Percentiles rank a stretch among this genome's conserved stretches.
phyloP scores from a whole-genome alignment of 176 grass and related monocot species.

The Poa annua region DNA sequence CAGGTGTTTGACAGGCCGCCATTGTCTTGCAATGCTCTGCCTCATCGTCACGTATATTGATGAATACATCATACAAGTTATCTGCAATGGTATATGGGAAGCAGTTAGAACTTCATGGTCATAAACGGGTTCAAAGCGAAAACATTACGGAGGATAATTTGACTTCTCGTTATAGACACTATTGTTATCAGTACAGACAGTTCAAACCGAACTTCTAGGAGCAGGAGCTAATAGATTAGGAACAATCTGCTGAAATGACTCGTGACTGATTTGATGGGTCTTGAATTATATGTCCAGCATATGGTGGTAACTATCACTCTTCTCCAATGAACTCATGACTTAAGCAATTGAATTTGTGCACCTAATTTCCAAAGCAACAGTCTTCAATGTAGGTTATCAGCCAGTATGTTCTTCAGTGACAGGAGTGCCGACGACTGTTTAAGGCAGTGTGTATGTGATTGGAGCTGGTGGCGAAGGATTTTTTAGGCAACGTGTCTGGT shows the following conservation, averaged over 20 bases:
- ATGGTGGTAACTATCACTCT: too few relatives aligned
- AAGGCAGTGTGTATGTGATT: too few relatives aligned
- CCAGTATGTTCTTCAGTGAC: too few relatives aligned
- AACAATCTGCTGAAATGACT: conserved; percentile 19
- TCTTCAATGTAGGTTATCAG: too few relatives aligned
- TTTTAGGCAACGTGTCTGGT: too few relatives aligned
- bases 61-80: conserved; percentile 85
- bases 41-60: conserved; percentile 87
- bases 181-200: not conserved
- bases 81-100: conserved; percentile 48
- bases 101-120: conserved; percentile 18
- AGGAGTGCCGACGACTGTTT: too few relatives aligned
- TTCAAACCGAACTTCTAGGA: not conserved
- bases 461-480: too few relatives aligned
- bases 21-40: conserved; percentile 95
- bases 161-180: not conserved
- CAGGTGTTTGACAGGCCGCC: conserved; percentile 78
- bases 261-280: not conserved
- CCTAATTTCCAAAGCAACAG: conserved; percentile 11
- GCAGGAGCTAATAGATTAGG: not conserved
- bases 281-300: not conserved
- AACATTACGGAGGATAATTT: not conserved
- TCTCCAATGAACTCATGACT: conserved; percentile 1
- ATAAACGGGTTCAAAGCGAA: too few relatives aligned
- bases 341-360: not conserved